A percentile compares a stretch with the other conserved stretches of the same genome.
These are phyloP conservation scores for Pugionium dolabratum DNA, from an alignment of 345 rosid genomes.

Conservation along the genomic window DNA sequence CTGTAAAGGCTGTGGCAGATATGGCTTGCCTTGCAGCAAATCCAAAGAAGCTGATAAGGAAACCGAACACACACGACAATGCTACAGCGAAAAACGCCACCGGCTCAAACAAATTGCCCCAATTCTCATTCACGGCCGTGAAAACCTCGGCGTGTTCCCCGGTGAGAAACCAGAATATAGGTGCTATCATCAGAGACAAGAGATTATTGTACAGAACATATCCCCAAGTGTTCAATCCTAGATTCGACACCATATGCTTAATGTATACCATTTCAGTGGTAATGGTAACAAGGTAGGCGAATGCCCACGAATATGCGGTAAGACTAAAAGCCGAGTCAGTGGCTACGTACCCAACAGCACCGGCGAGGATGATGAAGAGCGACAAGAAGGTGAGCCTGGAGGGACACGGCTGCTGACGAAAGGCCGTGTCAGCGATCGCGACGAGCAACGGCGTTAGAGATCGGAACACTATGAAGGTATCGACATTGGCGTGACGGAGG, in stretches of 20 bases:
- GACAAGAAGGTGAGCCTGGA: conserved; percentile 74
- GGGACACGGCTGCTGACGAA: conserved; percentile 77
- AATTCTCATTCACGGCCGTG: conserved; percentile 53
- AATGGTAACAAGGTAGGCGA: conserved; percentile 85
- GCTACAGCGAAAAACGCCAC: conserved; percentile 70
- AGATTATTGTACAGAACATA: conserved; percentile 86
- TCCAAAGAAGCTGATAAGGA: conserved; percentile 92
- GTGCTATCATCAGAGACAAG: conserved; percentile 84
- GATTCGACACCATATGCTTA: conserved; percentile 91
- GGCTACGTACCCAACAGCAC: conserved; percentile 93
- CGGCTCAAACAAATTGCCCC: conserved; percentile 58
- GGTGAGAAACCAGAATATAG: conserved; percentile 85
- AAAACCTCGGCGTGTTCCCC: conserved; percentile 75
- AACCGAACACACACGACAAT: conserved; percentile 87
- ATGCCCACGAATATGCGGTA: conserved; percentile 92
- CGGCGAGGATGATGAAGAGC: conserved; percentile 68
- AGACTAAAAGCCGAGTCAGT: conserved; percentile 83
- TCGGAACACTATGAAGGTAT: conserved; percentile 89
- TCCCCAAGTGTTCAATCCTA: conserved; percentile 98
- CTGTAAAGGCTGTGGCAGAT: conserved; percentile 96
- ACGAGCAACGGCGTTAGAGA: conserved; percentile 94
- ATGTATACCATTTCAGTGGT: conserved; percentile 97
- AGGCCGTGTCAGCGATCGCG: conserved; percentile 80
- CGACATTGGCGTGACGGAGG: conserved; percentile 95
- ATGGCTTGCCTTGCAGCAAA: conserved; percentile 90